Evolutionary conservation across 2,329 filamentous ascomycete genomes (phyloP).

Genomic region (Knufia petricola): DNA sequence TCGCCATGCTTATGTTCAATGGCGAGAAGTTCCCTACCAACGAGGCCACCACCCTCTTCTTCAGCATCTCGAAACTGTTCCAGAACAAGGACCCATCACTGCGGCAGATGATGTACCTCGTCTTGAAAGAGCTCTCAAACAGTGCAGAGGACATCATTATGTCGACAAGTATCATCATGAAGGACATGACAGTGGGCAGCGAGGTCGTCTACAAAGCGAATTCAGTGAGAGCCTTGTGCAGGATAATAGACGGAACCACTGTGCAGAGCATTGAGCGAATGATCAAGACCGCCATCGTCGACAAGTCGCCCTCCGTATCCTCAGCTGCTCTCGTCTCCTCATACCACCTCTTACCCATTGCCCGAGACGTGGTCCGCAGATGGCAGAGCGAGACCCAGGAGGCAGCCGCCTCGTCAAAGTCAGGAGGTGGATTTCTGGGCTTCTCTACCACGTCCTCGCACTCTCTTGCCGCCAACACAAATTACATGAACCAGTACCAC

Average conservation of each 20-base stretch:
- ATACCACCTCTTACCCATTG: constrained; percentile 93
- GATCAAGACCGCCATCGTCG: constrained; percentile 98
- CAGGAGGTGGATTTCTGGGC: constrained; percentile 79
- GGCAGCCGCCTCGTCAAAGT: constrained; percentile 82
- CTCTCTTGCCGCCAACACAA: constrained; percentile 69
- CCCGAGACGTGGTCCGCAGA: constrained; percentile 85
- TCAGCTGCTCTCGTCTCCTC: constrained; percentile 93
- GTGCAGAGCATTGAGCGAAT: constrained; percentile 96
- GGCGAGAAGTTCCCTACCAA: constrained; percentile 95
- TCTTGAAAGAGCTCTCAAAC: constrained; percentile 93
- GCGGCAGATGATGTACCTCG: constrained; percentile 96
- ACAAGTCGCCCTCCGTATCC: constrained; percentile 95
- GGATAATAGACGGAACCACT: constrained; percentile 92
- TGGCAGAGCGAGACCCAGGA: constrained; percentile 99
- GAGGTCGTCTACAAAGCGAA: constrained; percentile 92
- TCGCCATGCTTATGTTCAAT: constrained; percentile 89
- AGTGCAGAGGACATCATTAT: constrained; percentile 99
- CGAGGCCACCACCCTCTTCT: constrained; percentile 96
- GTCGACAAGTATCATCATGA: constrained; percentile 99
- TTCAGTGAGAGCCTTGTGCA: constrained; percentile 87
- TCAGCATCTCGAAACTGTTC: constrained; percentile 97
- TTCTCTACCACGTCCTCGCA: constrained; percentile 72
- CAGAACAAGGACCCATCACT: constrained; percentile 98
- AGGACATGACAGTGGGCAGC: constrained; percentile 91
- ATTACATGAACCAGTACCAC: constrained; percentile 97